Evolutionary conservation across 495 filamentous ascomycete genomes (phyloP), one percentile per base, ranked within the genome.

Genomic region (Elasticomyces elasticus): DNA sequence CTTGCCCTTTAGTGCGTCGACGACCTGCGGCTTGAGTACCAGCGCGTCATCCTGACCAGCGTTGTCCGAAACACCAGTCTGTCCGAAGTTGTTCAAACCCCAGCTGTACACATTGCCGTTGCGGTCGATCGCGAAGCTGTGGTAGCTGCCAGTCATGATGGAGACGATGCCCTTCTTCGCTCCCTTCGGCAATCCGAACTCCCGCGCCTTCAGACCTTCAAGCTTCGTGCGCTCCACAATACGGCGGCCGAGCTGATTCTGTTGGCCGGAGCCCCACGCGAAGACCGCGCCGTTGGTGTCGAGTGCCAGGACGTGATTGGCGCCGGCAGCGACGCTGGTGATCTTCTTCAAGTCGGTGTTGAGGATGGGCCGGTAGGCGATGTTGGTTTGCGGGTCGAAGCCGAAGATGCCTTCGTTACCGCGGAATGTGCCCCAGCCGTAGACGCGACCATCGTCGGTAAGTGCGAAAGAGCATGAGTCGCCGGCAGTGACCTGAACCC

Each of bases 81-180:
- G 82, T 43, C 83, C 85, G 64, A 85, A 94, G 65, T 82, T 87
- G 71, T 95, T 97, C 31, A 89, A 69, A 5, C 90, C 91, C 88
- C 89, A 97, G 20, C 82, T 74, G 68, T 79, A 91, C 52, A 92
- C 81, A 27, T 82, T 76, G 30, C 79, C 82, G 35, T 82, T 76
- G 19, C 76, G 72, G 68, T 84, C 81, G 54, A 95, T 74, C 38
- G 88, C 86, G 59, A 95, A 87, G 56, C 74, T 79, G 68, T 88
- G 83, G 67, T 85, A 83, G n/a, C 76, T 73, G 38, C 86, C 86
- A 54, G 74, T 75, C 6, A 70, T 74, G 42, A 90, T 72, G 42
- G 73, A 66, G 2, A 64, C 70, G 35, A 82, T 76, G 58, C 77
- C 74, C 64, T 77, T 75, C 48, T 73, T 70, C 13, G 49, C 26